phyloP scores from a whole-genome alignment of 2,329 filamentous ascomycete genomes.

The Penicillium sp. region DNA sequence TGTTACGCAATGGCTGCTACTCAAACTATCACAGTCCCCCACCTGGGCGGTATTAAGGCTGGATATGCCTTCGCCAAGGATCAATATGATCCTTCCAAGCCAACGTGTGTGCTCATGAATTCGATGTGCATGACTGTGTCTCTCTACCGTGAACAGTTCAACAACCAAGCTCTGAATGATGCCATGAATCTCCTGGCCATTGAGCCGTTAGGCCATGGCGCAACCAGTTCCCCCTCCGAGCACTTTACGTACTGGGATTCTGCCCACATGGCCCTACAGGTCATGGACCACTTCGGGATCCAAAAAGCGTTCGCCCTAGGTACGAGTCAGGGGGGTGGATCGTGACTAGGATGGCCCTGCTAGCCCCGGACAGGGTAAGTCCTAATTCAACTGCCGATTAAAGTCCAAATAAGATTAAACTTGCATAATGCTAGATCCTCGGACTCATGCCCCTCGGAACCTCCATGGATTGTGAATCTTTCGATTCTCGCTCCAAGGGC shows the following conservation, averaged over 20 bases:
- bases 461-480: conserved; percentile 52
- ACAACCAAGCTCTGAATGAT: conserved; percentile 35
- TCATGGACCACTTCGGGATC: conserved; percentile 51
- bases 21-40: conserved; percentile 46
- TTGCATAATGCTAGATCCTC: conserved; percentile 39
- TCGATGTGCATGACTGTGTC: conserved; percentile 52
- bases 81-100: conserved; percentile 51
- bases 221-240: conserved; percentile 46
- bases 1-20: conserved; percentile 22
- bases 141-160: conserved; percentile 45
- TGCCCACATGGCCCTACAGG: conserved; percentile 54
- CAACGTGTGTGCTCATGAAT: conserved; percentile 54
- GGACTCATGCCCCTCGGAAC: conserved; percentile 55
- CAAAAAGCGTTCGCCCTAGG: conserved; percentile 50
- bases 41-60: conserved; percentile 52
- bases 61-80: conserved; percentile 47
- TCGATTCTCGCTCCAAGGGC: conserved; percentile 43
- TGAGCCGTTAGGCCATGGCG: conserved; percentile 54
- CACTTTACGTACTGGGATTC: conserved; percentile 58
- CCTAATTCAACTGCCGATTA: neutral
- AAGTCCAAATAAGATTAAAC: neutral
- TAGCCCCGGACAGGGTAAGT: conserved; percentile 48
- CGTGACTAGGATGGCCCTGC: conserved; percentile 52
- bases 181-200: conserved; percentile 54
- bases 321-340: conserved; percentile 58